These are phyloP conservation scores for Penicillium maclennaniae DNA, from an alignment of 495 filamentous ascomycete genomes.

Conservation along the genomic window DNA sequence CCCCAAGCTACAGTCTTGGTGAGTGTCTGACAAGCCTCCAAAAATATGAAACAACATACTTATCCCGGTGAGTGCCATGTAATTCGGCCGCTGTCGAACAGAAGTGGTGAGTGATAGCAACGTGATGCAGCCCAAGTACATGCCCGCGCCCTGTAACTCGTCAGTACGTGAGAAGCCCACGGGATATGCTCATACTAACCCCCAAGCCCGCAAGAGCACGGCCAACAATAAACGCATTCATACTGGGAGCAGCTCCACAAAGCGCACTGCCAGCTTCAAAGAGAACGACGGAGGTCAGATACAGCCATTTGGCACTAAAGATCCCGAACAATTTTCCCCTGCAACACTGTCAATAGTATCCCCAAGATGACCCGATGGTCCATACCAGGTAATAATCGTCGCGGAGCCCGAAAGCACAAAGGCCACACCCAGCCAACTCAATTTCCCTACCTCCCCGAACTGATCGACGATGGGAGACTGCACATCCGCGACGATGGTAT, in stretches of 20 bases:
- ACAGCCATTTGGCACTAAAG: conserved; percentile 55
- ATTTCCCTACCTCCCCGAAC: conserved; percentile 49
- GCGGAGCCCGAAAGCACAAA: conserved; percentile 48
- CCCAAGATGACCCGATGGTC: not conserved
- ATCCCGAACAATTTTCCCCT: conserved; percentile 41
- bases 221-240: conserved; percentile 52
- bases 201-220: conserved; percentile 42
- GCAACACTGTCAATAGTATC: not conserved
- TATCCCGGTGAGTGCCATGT: conserved; percentile 29
- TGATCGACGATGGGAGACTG: conserved; percentile 49
- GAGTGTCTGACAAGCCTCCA: not conserved
- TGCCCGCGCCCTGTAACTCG: conserved; percentile 23
- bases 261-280: conserved; percentile 53
- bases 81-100: conserved; percentile 30
- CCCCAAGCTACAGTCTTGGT: conserved; percentile 38
- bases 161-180: not conserved
- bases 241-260: conserved; percentile 51
- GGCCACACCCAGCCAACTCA: conserved; percentile 54
- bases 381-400: conserved; percentile 39
- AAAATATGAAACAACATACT: conserved; percentile 7
- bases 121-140: conserved; percentile 36
- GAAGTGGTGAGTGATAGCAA: conserved; percentile 29
- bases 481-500: conserved; percentile 59
- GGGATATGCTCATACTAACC: not conserved
- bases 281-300: conserved; percentile 42